Percentiles rank a stretch among this genome's conserved stretches.
phyloP scores from a whole-genome alignment of 768 basidiomycete genomes.

The Trichaptum fuscoviolaceum region DNA sequence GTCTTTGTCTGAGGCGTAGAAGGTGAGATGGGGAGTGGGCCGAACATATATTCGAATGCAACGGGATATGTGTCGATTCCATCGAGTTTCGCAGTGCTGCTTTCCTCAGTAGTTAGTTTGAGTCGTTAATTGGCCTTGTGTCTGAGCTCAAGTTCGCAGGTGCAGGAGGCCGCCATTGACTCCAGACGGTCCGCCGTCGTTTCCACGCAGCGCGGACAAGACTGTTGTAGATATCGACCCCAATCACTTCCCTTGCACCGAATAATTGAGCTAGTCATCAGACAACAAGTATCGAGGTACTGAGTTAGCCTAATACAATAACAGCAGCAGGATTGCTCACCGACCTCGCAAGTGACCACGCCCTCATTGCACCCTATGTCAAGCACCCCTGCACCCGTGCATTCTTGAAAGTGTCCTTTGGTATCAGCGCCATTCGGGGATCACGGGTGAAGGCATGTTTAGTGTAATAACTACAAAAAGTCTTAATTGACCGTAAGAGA shows the following conservation, averaged over 20 bases:
- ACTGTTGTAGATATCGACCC: constrained; percentile 80
- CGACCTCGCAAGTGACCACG: constrained; percentile 82
- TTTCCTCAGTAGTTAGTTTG: constrained; percentile 25
- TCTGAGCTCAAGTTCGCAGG: constrained; percentile 2
- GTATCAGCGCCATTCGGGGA: constrained; percentile 60
- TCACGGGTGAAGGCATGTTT: constrained; percentile 61
- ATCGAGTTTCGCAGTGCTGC: constrained; percentile 8
- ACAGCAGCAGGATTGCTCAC: constrained; percentile 30
- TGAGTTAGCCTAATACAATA: background rate
- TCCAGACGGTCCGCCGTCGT: constrained; percentile 66
- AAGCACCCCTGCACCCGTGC: constrained; percentile 63
- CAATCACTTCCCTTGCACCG: constrained; percentile 62
- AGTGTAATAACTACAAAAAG: constrained; percentile 60
- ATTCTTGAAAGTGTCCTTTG: constrained; percentile 42
- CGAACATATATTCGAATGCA: constrained; percentile 72
- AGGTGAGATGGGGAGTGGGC: constrained; percentile 64
- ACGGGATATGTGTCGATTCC: constrained; percentile 43
- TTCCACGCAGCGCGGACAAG: constrained; percentile 77
- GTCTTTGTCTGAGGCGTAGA: constrained; percentile 26
- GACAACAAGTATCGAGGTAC: no score
- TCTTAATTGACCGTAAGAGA: constrained; percentile 4
- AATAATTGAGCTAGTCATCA: constrained; percentile 50
- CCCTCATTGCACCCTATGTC: constrained; percentile 90
- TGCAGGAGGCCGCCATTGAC: constrained; percentile 44
- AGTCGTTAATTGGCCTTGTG: constrained; percentile 11